Evolutionary conservation across 805 yeast genomes (phyloP).

Genomic region (Millerozyma miso): DNA sequence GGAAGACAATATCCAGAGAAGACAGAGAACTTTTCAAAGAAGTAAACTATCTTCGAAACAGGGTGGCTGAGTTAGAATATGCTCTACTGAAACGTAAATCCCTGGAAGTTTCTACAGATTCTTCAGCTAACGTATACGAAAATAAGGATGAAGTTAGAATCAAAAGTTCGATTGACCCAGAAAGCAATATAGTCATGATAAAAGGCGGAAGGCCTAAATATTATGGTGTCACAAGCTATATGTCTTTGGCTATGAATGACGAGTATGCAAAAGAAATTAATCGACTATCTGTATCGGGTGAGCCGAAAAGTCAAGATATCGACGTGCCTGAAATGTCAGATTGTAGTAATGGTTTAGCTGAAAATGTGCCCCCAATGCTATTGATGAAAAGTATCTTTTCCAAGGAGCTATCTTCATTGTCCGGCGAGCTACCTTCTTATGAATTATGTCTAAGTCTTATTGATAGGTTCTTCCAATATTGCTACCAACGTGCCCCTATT

Average conservation of each 20-base stretch:
- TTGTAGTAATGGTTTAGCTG: no score
- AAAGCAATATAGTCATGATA: neutral
- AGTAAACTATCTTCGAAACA: constrained; percentile 15
- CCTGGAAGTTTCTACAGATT: no score
- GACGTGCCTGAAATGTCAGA: neutral
- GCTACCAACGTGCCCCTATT: constrained; percentile 44
- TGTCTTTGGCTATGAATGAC: constrained; percentile 1
- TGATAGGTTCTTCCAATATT: constrained; percentile 43
- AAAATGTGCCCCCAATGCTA: no score
- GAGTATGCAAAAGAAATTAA: neutral
- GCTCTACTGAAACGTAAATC: no score
- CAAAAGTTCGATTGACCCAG: neutral
- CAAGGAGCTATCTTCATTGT: neutral
- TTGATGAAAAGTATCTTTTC: neutral
- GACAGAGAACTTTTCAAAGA: constrained; percentile 20
- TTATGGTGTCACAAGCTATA: constrained; percentile 8
- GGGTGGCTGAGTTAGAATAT: constrained; percentile 1
- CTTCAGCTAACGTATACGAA: no score
- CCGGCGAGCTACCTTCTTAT: constrained; percentile 31
- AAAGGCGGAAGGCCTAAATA: constrained; percentile 5
- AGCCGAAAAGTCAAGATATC: neutral
- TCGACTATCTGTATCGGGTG: neutral
- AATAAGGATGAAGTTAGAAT: constrained; percentile 1
- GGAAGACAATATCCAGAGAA: constrained; percentile 2
- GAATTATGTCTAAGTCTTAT: constrained; percentile 36